Evolutionary conservation across 2,329 filamentous ascomycete genomes (phyloP), one percentile per base, ranked within the genome.

Genomic region (Phialophora expanda): DNA sequence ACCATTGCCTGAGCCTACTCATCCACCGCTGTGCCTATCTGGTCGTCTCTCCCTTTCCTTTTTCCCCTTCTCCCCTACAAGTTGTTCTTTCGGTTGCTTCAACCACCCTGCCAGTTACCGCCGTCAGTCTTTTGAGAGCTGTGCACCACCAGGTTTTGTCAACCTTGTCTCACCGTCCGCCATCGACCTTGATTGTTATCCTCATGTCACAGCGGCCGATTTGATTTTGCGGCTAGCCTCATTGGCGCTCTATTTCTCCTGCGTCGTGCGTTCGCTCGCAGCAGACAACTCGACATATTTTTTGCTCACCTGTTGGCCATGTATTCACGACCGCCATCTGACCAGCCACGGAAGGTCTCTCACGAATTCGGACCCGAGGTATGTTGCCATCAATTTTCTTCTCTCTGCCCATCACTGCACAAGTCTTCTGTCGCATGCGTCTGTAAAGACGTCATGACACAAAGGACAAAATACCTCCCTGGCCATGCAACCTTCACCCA

Each of bases 311-410:
- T 38, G 17, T 30, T 14, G 17, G 59, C 20, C 38, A 66, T 69
- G 67, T 66, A 53, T 58, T 28, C 62, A 28, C 61, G 67, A 22
- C 64, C 62, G 20, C 44, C 64, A 8, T 59, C 67, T 30, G 62
- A 69, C 12, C 9, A 44, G 28, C 50, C 55, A 51, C 67, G 65
- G 28, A 67, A 66, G 57, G 30, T 60, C 34, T 57, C 62, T 22
- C 58, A 53, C 38, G 64, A 69, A 9, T 34, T 61, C 14, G 32
- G 46, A 30, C 41, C 63, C 14, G 68, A 70, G 63, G 68, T 70
- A 68, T 56, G 68, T 66, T 48, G 24, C 14, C 22, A 53, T 51
- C 46, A 30, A 6, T 38, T 48, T 20, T 22, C 28, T 4, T 58
- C 12, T 53, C 7, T 8, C 53, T 55, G 24, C 17, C 20, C 53